Conservation (phyloP, 495 filamentous ascomycete species). For the Margaritispora aquatica region DNA sequence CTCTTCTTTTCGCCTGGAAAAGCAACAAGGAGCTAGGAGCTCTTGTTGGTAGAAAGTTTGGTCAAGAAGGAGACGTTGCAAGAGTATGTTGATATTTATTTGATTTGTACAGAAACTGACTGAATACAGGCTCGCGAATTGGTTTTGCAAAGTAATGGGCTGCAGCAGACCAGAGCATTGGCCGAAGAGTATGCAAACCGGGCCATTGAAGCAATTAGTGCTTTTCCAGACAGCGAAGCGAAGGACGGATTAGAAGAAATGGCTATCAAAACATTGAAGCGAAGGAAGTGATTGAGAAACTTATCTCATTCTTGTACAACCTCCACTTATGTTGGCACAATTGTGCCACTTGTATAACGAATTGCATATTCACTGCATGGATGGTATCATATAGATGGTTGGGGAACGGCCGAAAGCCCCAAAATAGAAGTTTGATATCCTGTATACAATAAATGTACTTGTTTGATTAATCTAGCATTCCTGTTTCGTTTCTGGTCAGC, state of each 20-base stretch:
- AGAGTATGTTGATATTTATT: slow-evolving; percentile 48
- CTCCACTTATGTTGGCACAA: slow-evolving; percentile 14
- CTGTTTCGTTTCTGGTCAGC: too few relatives aligned
- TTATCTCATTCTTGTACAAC: slow-evolving; percentile 7
- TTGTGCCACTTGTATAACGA: slow-evolving; percentile 18
- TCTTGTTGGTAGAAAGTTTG: slow-evolving; percentile 88
- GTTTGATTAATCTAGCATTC: neutral
- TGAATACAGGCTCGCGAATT: slow-evolving; percentile 68
- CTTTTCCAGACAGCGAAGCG: slow-evolving; percentile 87
- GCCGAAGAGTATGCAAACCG: slow-evolving; percentile 87
- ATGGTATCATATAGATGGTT: slow-evolving; percentile 9
- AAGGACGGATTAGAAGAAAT: slow-evolving; percentile 88
- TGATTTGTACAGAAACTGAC: neutral
- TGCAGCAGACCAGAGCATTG: slow-evolving; percentile 82
- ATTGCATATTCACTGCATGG: neutral
- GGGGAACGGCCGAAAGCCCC: neutral
- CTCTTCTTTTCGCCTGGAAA: slow-evolving; percentile 94
- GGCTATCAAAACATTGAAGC: slow-evolving; percentile 84
- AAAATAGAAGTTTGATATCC: slow-evolving; percentile 15
- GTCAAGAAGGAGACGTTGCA: slow-evolving; percentile 72
- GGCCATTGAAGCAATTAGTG: slow-evolving; percentile 73
- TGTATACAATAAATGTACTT: neutral
- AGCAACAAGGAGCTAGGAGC: slow-evolving; percentile 75
- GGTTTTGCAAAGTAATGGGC: slow-evolving; percentile 74
- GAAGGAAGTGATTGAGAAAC: slow-evolving; percentile 59